A percentile compares a stretch with the other conserved stretches of the same genome.
phyloP scores from a whole-genome alignment of 192 early-diverging fungal genomes.

The Backusella australiensis region DNA sequence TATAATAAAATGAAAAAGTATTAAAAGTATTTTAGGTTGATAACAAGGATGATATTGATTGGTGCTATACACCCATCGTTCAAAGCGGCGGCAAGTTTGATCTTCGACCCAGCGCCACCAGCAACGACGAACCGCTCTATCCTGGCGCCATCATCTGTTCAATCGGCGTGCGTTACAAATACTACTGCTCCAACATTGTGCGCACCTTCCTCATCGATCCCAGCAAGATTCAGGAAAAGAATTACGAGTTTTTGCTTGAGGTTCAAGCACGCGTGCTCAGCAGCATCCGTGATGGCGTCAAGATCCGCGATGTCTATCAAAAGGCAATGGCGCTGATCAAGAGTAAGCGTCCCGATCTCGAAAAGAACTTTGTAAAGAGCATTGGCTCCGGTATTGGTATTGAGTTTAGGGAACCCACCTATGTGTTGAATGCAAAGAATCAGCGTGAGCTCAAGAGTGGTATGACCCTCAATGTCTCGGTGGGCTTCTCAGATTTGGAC shows the following conservation, averaged over 20 bases:
- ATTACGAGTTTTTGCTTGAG: slow-evolving; percentile 89
- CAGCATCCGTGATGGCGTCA: slow-evolving; percentile 68
- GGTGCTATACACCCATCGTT: slow-evolving; percentile 92
- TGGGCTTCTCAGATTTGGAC: slow-evolving; percentile 85
- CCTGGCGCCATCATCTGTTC: slow-evolving; percentile 91
- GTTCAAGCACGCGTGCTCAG: slow-evolving; percentile 77
- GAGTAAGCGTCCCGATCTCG: slow-evolving; percentile 81
- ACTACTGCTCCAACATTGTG: slow-evolving; percentile 92
- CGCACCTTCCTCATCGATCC: slow-evolving; percentile 95
- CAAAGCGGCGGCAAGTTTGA: slow-evolving; percentile 96
- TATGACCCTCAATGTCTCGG: slow-evolving; percentile 82
- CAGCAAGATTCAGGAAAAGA: slow-evolving; percentile 83
- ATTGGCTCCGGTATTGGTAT: slow-evolving; percentile 92
- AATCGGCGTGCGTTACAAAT: slow-evolving; percentile 91
- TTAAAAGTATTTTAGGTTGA: slow-evolving; percentile 35
- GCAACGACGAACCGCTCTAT: slow-evolving; percentile 72
- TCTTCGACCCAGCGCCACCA: slow-evolving; percentile 75
- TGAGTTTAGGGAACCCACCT: slow-evolving; percentile 87
- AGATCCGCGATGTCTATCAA: slow-evolving; percentile 77
- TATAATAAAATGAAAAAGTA: too few species aligned
- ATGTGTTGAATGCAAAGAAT: slow-evolving; percentile 75
- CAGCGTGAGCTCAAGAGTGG: slow-evolving; percentile 63
- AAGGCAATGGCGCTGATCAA: slow-evolving; percentile 68
- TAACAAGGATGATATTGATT: slow-evolving; percentile 70
- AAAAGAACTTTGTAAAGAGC: slow-evolving; percentile 81